Percentiles rank a stretch among this genome's conserved stretches.
Conservation (phyloP, 805 yeast genomes). For the Aciculoconidium aculeatum region DNA sequence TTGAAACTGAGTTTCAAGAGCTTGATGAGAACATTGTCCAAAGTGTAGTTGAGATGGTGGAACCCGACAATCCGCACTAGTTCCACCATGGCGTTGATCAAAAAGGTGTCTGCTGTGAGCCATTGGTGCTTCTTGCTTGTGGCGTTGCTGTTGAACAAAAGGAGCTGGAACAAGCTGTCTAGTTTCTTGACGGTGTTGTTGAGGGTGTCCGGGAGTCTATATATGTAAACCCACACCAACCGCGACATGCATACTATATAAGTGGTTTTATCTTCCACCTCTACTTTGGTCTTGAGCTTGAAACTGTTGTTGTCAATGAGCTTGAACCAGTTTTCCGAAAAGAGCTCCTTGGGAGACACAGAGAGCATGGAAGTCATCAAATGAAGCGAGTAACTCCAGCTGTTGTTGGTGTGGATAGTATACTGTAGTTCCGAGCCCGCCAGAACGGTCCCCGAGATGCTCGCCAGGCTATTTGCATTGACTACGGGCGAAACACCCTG, state of each 20-base stretch:
- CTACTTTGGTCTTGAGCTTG: constrained; percentile 59
- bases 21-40: constrained; percentile 74
- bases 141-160: constrained; percentile 42
- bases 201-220: constrained; percentile 80
- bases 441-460: neutral
- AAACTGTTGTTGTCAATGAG: constrained; percentile 58
- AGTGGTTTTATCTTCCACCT: constrained; percentile 45
- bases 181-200: constrained; percentile 80
- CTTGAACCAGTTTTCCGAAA: constrained; percentile 64
- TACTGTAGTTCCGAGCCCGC: neutral
- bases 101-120: constrained; percentile 57
- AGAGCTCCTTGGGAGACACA: constrained; percentile 74
- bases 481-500: neutral
- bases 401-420: constrained; percentile 12
- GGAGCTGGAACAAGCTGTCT: constrained; percentile 52
- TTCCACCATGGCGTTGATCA: constrained; percentile 65
- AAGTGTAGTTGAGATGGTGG: constrained; percentile 68
- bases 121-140: constrained; percentile 62
- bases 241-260: constrained; percentile 64
- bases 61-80: constrained; percentile 73
- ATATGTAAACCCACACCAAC: constrained; percentile 84
- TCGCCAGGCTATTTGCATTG: neutral
- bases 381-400: constrained; percentile 67
- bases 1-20: constrained; percentile 57
- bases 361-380: constrained; percentile 69